Conservation (phyloP, 208 protist species). For the Leptomonas pyrrhocoris region DNA sequence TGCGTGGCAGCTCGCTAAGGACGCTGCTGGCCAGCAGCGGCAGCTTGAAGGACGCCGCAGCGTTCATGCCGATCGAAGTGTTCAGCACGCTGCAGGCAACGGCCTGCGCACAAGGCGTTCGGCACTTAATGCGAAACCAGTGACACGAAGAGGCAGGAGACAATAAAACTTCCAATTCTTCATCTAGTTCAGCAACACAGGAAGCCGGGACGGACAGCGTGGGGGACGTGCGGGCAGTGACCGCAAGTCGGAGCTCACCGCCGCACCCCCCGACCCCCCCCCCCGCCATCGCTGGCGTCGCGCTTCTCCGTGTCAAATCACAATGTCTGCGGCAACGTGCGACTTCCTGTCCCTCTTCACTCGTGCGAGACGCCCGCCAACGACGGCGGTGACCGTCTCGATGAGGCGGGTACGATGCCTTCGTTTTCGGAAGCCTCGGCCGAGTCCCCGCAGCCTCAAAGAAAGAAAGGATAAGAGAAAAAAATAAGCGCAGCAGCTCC, state of each 20-base stretch:
- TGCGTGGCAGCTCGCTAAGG: not conserved
- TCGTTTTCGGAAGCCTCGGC: too few species aligned
- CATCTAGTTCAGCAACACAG: too few species aligned
- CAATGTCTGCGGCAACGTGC: not conserved
- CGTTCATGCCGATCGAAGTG: slow-evolving; percentile 30
- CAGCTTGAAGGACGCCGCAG: not conserved
- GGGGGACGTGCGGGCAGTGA: too few species aligned
- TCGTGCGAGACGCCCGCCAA: not conserved
- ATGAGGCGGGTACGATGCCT: too few species aligned
- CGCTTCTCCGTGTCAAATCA: not conserved
- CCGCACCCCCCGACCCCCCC: not conserved
- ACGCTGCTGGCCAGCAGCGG: not conserved
- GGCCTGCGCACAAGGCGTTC: slow-evolving; percentile 5
- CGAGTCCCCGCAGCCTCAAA: too few species aligned
- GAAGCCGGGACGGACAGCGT: too few species aligned
- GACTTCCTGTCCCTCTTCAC: not conserved
- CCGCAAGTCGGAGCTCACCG: too few species aligned
- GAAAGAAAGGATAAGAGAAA: too few species aligned
- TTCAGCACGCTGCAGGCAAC: slow-evolving; percentile 26
- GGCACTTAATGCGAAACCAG: slow-evolving; percentile 7
- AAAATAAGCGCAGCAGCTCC: too few species aligned
- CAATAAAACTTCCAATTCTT: not conserved
- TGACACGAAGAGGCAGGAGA: not conserved
- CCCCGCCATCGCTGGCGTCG: not conserved
- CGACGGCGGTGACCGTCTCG: too few species aligned